Evolutionary conservation across 495 filamentous ascomycete genomes (phyloP).

Genomic region (Xylaria acuta): DNA sequence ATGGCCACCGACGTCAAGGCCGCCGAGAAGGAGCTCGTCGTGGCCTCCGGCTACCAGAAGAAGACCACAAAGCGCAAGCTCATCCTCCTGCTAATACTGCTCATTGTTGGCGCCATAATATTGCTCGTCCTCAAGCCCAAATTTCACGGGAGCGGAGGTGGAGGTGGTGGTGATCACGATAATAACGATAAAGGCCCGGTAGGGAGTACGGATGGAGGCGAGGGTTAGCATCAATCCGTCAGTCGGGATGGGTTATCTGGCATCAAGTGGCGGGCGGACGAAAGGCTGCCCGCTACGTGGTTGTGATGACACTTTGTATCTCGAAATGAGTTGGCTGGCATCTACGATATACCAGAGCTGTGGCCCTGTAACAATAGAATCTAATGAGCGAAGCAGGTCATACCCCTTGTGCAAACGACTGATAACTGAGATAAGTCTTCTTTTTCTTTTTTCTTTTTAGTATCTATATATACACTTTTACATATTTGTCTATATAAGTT

Average conservation of each 20-base stretch:
- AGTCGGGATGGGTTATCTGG: neutral
- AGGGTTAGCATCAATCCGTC: constrained; percentile 4
- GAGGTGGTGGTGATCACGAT: constrained; percentile 1
- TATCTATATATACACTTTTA: neutral
- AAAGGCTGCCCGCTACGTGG: neutral
- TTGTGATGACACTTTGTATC: constrained; percentile 7
- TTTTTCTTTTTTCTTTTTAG: neutral
- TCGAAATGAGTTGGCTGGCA: constrained; percentile 3
- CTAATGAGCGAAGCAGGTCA: constrained; percentile 21
- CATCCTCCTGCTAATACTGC: constrained; percentile 80
- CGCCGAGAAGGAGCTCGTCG: constrained; percentile 88
- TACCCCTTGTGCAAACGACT: neutral
- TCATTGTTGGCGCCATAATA: constrained; percentile 87
- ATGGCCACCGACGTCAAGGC: constrained; percentile 90
- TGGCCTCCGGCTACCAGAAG: constrained; percentile 86
- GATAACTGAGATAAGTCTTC: neutral
- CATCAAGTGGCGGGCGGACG: neutral
- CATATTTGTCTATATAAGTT: neutral
- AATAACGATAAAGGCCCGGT: neutral
- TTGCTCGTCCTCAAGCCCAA: constrained; percentile 85
- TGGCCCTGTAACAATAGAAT: constrained; percentile 27
- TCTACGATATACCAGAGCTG: neutral
- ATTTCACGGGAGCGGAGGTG: constrained; percentile 39
- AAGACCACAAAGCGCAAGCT: constrained; percentile 89
- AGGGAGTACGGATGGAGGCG: constrained; percentile 10